Conservation (phyloP, 768 basidiomycete species). For the Boletus coccyginus region DNA sequence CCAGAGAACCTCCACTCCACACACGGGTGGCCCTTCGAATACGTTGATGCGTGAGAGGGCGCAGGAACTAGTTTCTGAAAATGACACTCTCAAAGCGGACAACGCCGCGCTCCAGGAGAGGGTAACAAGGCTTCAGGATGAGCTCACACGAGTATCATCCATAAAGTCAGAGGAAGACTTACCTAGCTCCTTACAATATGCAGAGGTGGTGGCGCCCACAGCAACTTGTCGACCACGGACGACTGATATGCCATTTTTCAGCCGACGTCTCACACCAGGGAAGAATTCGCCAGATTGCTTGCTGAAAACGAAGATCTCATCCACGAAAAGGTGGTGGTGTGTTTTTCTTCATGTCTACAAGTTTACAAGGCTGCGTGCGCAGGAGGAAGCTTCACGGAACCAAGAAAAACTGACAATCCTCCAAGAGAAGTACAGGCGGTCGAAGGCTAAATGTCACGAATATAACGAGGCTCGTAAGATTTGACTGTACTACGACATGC, state of each 20-base stretch:
- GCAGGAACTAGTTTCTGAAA: constrained; percentile 15
- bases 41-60: constrained; percentile 2
- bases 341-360: not conserved
- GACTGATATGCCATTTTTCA: constrained; percentile 5
- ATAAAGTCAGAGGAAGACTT: constrained; percentile 19
- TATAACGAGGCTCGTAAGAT: constrained; percentile 19
- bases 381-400: constrained; percentile 14
- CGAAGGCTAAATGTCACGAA: constrained; percentile 16
- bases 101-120: constrained; percentile 17
- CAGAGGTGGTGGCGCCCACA: constrained; percentile 2
- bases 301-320: constrained; percentile 16
- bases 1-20: constrained; percentile 10
- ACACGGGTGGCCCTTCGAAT: not conserved
- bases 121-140: constrained; percentile 15
- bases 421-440: constrained; percentile 20
- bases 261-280: constrained; percentile 7
- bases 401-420: constrained; percentile 8
- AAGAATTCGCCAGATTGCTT: constrained; percentile 13
- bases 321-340: constrained; percentile 11
- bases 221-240: not conserved
- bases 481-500: not conserved
- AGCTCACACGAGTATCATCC: not conserved
- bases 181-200: not conserved
- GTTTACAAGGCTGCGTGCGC: not conserved
- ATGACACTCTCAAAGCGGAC: constrained; percentile 15